Evolutionary conservation across 208 protist genomes (phyloP), one percentile per base, ranked within the genome.

Genomic region (Crithidia bombi): DNA sequence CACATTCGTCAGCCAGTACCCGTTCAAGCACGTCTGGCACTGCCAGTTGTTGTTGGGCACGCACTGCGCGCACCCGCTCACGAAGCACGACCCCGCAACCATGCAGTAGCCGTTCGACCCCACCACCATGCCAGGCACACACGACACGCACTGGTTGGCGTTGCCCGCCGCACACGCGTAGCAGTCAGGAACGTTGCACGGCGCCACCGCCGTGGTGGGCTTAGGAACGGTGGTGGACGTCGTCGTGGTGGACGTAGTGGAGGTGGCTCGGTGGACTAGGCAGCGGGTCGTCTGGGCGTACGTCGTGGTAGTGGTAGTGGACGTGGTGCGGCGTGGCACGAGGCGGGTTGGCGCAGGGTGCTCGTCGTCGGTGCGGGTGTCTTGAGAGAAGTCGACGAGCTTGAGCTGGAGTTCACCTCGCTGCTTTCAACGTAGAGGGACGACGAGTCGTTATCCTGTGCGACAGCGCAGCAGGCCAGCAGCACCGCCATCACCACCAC

Each of bases 111-210:
- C 54, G 54, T 19, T 26, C 30, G 54, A 57, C 51, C 14, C 19
- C 30, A 58, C 54, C 5, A 58, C 54, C 54, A 39, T 58, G 33
- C 54, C 54, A 3, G 54, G 54, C 54, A 58, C 54, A 21, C 54
- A 58, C 33, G 54, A 58, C 54, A 38, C 19, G 54, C 54, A 58
- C 33, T n/a, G 17, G 54, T 58, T 58, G 17, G 54, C 30, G 54
- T 58, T 58, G 54, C 54, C 54, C 30, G 33, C 3, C 2, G 54
- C 54, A 35, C 54, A 58, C 9, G 26, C 15, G 33, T 58, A 43
- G 54, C 54, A 58, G 54, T 58, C n/a, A n/a, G 15, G 4, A 6
- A 58, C 19, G 54, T 43, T 58, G 54, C 54, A 58, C 30, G 54
- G 54, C n/a, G 54, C 33, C 33, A n/a, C 33, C 54, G 54, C 28